Evolutionary conservation across 306 rosid species (phyloP), one percentile per base, ranked within the genome.

Genomic region (Vicia villosa): DNA sequence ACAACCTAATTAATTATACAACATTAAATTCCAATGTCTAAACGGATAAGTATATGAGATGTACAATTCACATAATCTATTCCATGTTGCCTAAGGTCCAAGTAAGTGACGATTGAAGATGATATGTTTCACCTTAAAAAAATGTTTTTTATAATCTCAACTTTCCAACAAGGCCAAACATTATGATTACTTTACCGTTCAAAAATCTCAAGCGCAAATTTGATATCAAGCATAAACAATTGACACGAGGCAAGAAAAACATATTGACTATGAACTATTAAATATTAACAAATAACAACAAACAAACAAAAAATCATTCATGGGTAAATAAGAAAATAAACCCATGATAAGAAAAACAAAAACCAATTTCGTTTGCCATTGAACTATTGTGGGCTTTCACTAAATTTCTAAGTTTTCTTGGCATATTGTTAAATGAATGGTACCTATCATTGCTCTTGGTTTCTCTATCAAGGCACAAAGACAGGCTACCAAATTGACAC

Each of bases 331-430:
- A 47, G 36, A 59, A 51, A 52, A 42, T 66, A 51, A 38, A 21
- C 8, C 15, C 21, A 17, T 28, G 45, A 20, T 26, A 55, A 24
- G 38, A 34, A 52, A 46, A 46, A 46, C 20, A 46, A n/a, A 46
- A 5, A 3, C 20, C 20, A 5, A 46, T n/a, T 17, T 49, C 4
- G 24, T 49, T 49, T 52, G 34, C 34, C 15, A 52, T 52, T 52
- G 37, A 14, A 62, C 3, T 20, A 34, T 38, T 69, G 21, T 26
- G 59, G 46, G 55, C 68, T 46, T 76, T 76, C 77, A 77, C 72
- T 24, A 28, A 34, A 32, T 16, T 69, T 14, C 14, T 12, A 66
- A 19, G 73, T 77, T 46, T 36, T 11, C 20, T 64, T 64, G 38
- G 73, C 73, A 64, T 55, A 12, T 66, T 19, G 28, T 46, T 50